phyloP scores from a whole-genome alignment of 257 asterid species.

The Handroanthus guayacan region DNA sequence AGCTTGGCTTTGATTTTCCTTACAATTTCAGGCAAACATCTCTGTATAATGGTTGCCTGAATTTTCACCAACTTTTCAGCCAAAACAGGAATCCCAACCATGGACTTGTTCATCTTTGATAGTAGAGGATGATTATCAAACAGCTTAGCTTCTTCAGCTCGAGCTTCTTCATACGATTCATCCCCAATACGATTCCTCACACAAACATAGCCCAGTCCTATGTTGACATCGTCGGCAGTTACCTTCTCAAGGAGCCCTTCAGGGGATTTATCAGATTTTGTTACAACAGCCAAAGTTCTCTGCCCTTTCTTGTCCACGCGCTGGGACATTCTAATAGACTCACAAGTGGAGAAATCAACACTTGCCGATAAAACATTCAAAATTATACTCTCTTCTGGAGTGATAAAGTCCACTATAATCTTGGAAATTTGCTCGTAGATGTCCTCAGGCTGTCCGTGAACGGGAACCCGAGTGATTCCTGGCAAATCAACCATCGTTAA shows the following conservation, averaged over 20 bases:
- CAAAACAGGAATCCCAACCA: slow-evolving; percentile 43
- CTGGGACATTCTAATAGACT: slow-evolving; percentile 50
- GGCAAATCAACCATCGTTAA: slow-evolving; percentile 54
- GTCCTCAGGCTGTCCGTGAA: slow-evolving; percentile 50
- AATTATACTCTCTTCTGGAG: slow-evolving; percentile 51
- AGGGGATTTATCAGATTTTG: slow-evolving; percentile 48
- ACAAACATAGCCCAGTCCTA: slow-evolving; percentile 47
- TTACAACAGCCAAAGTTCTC: slow-evolving; percentile 55
- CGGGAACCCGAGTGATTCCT: slow-evolving; percentile 49
- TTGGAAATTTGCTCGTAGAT: slow-evolving; percentile 50
- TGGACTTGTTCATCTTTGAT: slow-evolving; percentile 38
- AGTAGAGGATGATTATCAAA: slow-evolving; percentile 32
- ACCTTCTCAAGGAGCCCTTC: slow-evolving; percentile 51
- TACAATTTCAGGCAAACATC: slow-evolving; percentile 40
- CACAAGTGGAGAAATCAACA: slow-evolving; percentile 44
- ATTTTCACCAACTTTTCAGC: slow-evolving; percentile 40
- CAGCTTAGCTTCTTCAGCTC: slow-evolving; percentile 35
- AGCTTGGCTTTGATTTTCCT: slow-evolving; percentile 41
- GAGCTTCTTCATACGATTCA: slow-evolving; percentile 43
- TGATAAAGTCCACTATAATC: slow-evolving; percentile 44
- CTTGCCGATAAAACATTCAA: slow-evolving; percentile 47
- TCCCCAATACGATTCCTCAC: slow-evolving; percentile 43
- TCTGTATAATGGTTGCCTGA: slow-evolving; percentile 33
- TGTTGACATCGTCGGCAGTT: slow-evolving; percentile 40
- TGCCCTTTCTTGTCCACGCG: slow-evolving; percentile 42